Base-by-base conservation (phyloP, 768 basidiomycete genomes). In the Nevesoporus exiguus region DNA sequence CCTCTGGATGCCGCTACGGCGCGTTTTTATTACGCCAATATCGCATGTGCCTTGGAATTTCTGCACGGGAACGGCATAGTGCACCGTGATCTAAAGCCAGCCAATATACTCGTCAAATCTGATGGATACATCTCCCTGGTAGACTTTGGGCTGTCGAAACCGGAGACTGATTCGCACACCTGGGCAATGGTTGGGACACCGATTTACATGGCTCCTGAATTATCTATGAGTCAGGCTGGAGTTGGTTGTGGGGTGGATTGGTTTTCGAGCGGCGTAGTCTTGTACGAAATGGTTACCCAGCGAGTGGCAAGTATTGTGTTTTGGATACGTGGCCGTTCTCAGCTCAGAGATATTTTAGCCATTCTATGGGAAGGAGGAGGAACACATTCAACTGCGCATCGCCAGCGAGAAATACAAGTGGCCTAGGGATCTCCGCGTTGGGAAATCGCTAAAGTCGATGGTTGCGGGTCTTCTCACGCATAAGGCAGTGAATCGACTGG, bases 21-120 rank as follows among this genome's bases (percentile, higher is more conserved):
- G 7, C 70, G 71, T 6, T 86, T 86, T 66, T 85, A 82, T 67
- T 79, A 76, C 58, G 69, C 76, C 24, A 84, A 84, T 58, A 76
- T 84, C 39, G 73, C 75, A 11, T 74, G 74, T 40, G 83, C 72
- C 13, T 61, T 85, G 27, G 69, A 74, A 13, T 80, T 79, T 60
- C 62, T 85, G 2, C 76, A 80, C 49, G 51, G 54, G 0, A 64
- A 74, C 9, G 71, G 69, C n/a, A 68, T 83, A 46, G 71, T 76
- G 7, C 81, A 84, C 53, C 74, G 80, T 19, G 82, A 85, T 60
- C 51, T 85, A 19, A 84, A 84, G 60, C 81, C 83, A 2, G 77
- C 76, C 19, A 84, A 84, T 47, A 74, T 85, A 45, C 73, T 85
- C 47, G 50, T 85, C 53, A 80, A 79, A 40, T 59, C 72, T 2